These are phyloP conservation scores for Thymus quinquecostatus DNA, from an alignment of 257 asterid genomes.

Conservation along the genomic window DNA sequence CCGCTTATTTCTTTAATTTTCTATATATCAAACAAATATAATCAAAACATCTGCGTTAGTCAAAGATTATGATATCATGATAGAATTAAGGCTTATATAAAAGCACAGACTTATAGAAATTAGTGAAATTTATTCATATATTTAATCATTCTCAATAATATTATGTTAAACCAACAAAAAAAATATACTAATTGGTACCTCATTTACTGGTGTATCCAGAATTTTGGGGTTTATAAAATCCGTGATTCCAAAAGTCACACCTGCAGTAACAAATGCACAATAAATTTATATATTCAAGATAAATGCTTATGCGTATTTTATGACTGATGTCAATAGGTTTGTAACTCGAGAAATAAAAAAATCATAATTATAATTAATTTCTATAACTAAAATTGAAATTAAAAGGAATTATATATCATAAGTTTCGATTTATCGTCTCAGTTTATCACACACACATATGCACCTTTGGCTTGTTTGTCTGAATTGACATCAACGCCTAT, in stretches of 20 bases:
- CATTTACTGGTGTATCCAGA: slow-evolving; percentile 61
- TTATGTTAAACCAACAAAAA: neutral
- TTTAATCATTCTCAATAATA: too few species aligned
- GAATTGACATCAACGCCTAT: slow-evolving; percentile 85
- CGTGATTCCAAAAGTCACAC: slow-evolving; percentile 76
- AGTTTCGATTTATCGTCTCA: too few species aligned
- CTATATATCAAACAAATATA: slow-evolving; percentile 36
- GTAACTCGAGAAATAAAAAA: too few species aligned
- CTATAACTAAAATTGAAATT: too few species aligned
- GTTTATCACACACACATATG: too few species aligned
- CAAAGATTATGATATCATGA: too few species aligned
- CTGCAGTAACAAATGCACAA: neutral
- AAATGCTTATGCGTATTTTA: neutral
- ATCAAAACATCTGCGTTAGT: too few species aligned
- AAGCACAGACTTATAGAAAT: too few species aligned
- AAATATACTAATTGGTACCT: slow-evolving; percentile 44
- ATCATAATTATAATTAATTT: too few species aligned
- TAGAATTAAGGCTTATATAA: too few species aligned
- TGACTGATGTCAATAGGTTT: neutral
- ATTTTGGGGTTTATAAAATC: slow-evolving; percentile 72
- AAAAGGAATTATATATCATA: too few species aligned
- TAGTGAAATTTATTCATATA: too few species aligned
- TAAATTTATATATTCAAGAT: neutral
- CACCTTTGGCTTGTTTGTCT: slow-evolving; percentile 57
- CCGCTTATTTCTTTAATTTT: slow-evolving; percentile 72